phyloP scores from a whole-genome alignment of 306 rosid species.

The Prosopis cineraria region DNA sequence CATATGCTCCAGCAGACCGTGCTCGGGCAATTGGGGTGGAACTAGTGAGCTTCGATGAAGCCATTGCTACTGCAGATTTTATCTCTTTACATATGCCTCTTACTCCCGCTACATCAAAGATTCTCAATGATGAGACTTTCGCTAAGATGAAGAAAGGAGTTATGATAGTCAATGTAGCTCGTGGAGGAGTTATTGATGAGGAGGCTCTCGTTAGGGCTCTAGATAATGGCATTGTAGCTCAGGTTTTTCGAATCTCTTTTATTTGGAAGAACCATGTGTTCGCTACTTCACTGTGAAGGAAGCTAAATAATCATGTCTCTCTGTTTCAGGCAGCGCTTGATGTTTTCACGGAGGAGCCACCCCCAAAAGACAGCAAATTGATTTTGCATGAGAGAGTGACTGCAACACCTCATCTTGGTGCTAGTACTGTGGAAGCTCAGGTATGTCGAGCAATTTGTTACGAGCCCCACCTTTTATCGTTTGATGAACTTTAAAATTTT shows the following conservation, averaged over 20 bases:
- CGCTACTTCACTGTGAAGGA: not conserved
- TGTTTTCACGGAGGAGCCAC: slow-evolving; percentile 92
- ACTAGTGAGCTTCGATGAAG: slow-evolving; percentile 92
- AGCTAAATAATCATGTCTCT: not conserved
- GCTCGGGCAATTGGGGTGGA: slow-evolving; percentile 97
- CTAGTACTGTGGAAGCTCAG: slow-evolving; percentile 98
- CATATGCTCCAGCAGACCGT: slow-evolving; percentile 97
- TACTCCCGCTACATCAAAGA: slow-evolving; percentile 78
- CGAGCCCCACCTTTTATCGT: not conserved
- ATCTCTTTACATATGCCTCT: slow-evolving; percentile 98
- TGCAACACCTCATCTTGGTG: slow-evolving; percentile 97
- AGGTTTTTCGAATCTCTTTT: slow-evolving; percentile 48
- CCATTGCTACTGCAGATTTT: slow-evolving; percentile 83
- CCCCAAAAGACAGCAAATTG: slow-evolving; percentile 71
- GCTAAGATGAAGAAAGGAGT: slow-evolving; percentile 97
- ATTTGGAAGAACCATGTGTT: slow-evolving; percentile 1
- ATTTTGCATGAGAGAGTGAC: slow-evolving; percentile 84
- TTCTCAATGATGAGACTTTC: slow-evolving; percentile 89
- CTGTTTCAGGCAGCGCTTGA: slow-evolving; percentile 90
- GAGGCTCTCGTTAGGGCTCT: slow-evolving; percentile 92
- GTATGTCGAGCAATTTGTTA: slow-evolving; percentile 41
- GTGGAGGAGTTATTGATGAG: slow-evolving; percentile 97
- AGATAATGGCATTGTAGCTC: slow-evolving; percentile 90
- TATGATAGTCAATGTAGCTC: slow-evolving; percentile 91
- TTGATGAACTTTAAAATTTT: slow-evolving; percentile 30